These are phyloP conservation scores for Hibiscus trionum DNA, from an alignment of 345 rosid species.

Conservation along the genomic window DNA sequence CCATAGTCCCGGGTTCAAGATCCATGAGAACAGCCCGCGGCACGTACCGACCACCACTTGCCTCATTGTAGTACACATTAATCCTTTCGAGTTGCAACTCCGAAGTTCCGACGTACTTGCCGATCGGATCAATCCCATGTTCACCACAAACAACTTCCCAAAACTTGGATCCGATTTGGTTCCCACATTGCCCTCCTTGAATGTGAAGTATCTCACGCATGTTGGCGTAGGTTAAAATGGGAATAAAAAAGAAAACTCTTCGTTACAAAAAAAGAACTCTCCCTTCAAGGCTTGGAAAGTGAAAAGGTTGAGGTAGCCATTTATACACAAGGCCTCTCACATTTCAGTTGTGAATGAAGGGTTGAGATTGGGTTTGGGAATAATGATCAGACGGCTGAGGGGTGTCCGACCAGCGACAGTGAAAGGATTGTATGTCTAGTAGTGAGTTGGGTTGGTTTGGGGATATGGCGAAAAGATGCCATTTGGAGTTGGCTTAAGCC, in stretches of 20 bases:
- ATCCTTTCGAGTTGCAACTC: constrained; percentile 22
- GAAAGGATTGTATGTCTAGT: background rate
- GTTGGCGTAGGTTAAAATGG: constrained; percentile 3
- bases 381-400: constrained; percentile 13
- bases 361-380: background rate
- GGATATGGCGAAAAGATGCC: constrained; percentile 3
- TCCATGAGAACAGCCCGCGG: constrained; percentile 31
- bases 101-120: constrained; percentile 10
- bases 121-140: constrained; percentile 30
- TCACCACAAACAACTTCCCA: constrained; percentile 32
- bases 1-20: constrained; percentile 34
- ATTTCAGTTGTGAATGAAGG: background rate
- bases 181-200: constrained; percentile 35
- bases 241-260: background rate
- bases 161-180: constrained; percentile 30
- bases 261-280: background rate
- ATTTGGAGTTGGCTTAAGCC: constrained; percentile 17
- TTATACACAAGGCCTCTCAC: background rate
- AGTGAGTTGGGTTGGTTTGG: background rate
- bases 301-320: background rate
- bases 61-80: constrained; percentile 28
- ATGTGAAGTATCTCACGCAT: constrained; percentile 36
- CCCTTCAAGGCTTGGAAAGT: constrained; percentile 2
- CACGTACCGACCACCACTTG: constrained; percentile 13
- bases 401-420: constrained; percentile 7